phyloP scores from a whole-genome alignment of 371 early-diverging fungal genomes.

The Actinomortierella ambigua region DNA sequence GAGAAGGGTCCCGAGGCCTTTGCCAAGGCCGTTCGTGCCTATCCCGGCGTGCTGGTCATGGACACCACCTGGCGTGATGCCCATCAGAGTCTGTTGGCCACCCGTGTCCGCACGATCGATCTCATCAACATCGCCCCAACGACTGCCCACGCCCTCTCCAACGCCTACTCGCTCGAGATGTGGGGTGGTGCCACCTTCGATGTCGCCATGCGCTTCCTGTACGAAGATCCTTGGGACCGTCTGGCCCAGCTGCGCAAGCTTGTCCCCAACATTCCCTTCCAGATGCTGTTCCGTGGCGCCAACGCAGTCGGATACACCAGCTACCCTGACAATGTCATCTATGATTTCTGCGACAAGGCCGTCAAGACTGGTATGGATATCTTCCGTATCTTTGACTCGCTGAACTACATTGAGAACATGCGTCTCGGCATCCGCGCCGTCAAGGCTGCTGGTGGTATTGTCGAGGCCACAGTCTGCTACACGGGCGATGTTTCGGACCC shows the following conservation, averaged over 20 bases:
- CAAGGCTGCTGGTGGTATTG: conserved; percentile 92
- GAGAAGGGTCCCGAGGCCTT: conserved; percentile 88
- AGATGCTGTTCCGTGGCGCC: conserved; percentile 97
- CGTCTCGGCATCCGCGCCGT: conserved; percentile 93
- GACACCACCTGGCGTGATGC: conserved; percentile 97
- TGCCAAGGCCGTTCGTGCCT: conserved; percentile 87
- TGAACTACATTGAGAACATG: conserved; percentile 96
- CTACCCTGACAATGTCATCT: conserved; percentile 96
- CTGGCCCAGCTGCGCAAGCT: conserved; percentile 77
- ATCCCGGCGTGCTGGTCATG: conserved; percentile 87
- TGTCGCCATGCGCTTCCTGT: conserved; percentile 92
- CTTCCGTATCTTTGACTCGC: conserved; percentile 95
- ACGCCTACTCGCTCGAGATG: conserved; percentile 91
- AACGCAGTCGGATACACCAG: conserved; percentile 97
- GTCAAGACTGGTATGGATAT: conserved; percentile 91
- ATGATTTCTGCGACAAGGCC: conserved; percentile 93
- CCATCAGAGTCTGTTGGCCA: conserved; percentile 92
- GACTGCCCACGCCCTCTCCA: conserved; percentile 85
- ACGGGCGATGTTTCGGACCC: conserved; percentile 92
- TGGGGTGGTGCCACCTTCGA: conserved; percentile 97
- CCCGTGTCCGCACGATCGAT: conserved; percentile 90
- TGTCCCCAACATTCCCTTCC: conserved; percentile 97
- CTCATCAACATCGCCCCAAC: conserved; percentile 80
- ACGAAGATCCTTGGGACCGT: conserved; percentile 96
- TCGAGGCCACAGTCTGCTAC: conserved; percentile 93